A percentile compares a stretch with the other conserved stretches of the same genome.
Conservation (phyloP, 345 rosid genomes). For the Schrenkiella parvula region DNA sequence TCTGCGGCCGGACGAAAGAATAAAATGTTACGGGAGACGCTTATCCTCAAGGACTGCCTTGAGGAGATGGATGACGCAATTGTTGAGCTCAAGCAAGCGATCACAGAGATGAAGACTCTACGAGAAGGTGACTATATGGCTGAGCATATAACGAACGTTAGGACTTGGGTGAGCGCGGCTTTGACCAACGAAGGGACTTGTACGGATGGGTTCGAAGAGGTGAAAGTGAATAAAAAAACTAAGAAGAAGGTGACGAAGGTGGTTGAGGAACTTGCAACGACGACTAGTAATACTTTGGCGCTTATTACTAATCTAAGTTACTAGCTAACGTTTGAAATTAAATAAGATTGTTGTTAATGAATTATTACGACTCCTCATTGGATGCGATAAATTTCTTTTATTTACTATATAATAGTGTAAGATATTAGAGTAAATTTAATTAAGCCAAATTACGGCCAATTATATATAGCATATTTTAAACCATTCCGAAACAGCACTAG, state of each 20-base stretch:
- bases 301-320: slow-evolving; percentile 42
- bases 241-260: slow-evolving; percentile 42
- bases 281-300: slow-evolving; percentile 69
- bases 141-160: slow-evolving; percentile 39
- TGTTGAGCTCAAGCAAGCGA: slow-evolving; percentile 50
- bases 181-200: slow-evolving; percentile 67
- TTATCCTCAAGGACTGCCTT: slow-evolving; percentile 47
- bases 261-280: slow-evolving; percentile 34
- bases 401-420: background rate
- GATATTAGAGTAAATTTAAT: background rate
- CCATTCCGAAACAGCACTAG: too few relatives aligned
- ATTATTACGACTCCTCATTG: slow-evolving; percentile 1
- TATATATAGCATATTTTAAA: background rate
- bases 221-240: slow-evolving; percentile 36
- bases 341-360: background rate
- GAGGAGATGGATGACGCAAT: slow-evolving; percentile 43
- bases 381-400: background rate
- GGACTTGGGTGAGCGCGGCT: slow-evolving; percentile 69
- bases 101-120: slow-evolving; percentile 34
- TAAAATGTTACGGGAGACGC: slow-evolving; percentile 36
- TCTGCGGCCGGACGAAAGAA: background rate
- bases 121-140: slow-evolving; percentile 9
- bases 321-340: background rate
- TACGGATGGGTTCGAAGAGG: slow-evolving; percentile 56
- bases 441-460: background rate